Conservation (phyloP, 352 stramenopile species). For the Phytophthora vignae region DNA sequence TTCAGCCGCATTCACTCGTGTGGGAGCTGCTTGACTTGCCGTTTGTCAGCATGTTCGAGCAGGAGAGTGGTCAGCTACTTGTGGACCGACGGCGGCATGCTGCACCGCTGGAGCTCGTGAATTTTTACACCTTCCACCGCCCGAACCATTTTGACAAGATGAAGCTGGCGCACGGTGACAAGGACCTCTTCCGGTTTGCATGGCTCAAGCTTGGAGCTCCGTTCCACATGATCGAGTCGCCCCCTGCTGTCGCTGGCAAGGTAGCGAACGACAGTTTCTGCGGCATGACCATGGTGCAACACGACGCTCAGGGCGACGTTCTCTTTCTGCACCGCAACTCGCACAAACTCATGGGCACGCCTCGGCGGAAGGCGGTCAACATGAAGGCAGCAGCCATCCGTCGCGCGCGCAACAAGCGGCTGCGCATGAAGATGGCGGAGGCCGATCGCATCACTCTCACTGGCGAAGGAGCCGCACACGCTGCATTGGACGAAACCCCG, state of each 20-base stretch:
- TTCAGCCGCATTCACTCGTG: constrained; percentile 55
- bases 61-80: constrained; percentile 68
- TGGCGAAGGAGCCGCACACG: not conserved
- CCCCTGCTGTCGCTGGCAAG: constrained; percentile 47
- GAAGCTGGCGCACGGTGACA: constrained; percentile 57
- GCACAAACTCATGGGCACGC: constrained; percentile 46
- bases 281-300: constrained; percentile 60
- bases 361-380: constrained; percentile 27
- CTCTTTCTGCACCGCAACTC: constrained; percentile 64
- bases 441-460: constrained; percentile 22
- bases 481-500: constrained; percentile 17
- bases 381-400: constrained; percentile 36
- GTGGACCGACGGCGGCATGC: constrained; percentile 45
- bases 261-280: constrained; percentile 51
- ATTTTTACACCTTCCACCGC: constrained; percentile 50
- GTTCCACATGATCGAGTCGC: constrained; percentile 57
- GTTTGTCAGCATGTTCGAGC: constrained; percentile 69
- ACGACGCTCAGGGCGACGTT: constrained; percentile 41
- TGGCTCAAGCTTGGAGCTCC: constrained; percentile 53
- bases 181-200: constrained; percentile 67
- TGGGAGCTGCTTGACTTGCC: constrained; percentile 60
- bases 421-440: constrained; percentile 38
- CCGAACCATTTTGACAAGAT: constrained; percentile 47
- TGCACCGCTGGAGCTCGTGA: constrained; percentile 41
- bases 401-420: constrained; percentile 29